Conservation (phyloP, 2,329 filamentous ascomycete genomes). For the Cordyceps farinosa region DNA sequence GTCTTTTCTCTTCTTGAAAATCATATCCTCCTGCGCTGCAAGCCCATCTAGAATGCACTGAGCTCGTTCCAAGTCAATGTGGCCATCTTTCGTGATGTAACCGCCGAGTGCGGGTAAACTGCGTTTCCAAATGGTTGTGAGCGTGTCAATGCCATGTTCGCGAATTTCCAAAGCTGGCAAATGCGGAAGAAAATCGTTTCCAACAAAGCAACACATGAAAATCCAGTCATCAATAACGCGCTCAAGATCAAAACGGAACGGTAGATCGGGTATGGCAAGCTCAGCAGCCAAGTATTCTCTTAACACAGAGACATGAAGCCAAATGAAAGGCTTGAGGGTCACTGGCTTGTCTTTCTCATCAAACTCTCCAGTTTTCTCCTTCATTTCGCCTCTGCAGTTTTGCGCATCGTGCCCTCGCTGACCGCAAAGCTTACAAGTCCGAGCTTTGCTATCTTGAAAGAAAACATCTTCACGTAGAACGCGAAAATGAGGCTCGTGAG, state of each 20-base stretch:
- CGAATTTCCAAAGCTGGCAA: conserved; percentile 95
- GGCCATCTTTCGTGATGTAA: conserved; percentile 92
- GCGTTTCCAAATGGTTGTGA: conserved; percentile 96
- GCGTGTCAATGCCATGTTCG: conserved; percentile 92
- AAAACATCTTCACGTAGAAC: conserved; percentile 97
- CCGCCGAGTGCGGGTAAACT: conserved; percentile 89
- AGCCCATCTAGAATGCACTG: conserved; percentile 86
- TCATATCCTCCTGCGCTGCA: conserved; percentile 88
- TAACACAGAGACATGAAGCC: conserved; percentile 89
- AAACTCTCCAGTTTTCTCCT: conserved; percentile 73
- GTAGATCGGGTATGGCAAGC: conserved; percentile 75
- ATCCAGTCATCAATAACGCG: conserved; percentile 96
- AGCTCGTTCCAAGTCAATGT: conserved; percentile 80
- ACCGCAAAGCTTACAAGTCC: conserved; percentile 82
- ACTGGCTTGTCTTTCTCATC: conserved; percentile 73
- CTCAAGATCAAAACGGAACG: conserved; percentile 89
- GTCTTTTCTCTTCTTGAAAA: conserved; percentile 85
- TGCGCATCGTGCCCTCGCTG: conserved; percentile 88
- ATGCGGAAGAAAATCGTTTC: conserved; percentile 97
- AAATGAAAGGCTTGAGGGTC: conserved; percentile 89
- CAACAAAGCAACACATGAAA: conserved; percentile 98
- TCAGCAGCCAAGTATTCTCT: conserved; percentile 92
- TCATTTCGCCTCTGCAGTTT: conserved; percentile 75
- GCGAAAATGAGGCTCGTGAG: conserved; percentile 95
- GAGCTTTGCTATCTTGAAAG: conserved; percentile 77